phyloP scores from a whole-genome alignment of 768 basidiomycete genomes.

The Boletus sensibilis region DNA sequence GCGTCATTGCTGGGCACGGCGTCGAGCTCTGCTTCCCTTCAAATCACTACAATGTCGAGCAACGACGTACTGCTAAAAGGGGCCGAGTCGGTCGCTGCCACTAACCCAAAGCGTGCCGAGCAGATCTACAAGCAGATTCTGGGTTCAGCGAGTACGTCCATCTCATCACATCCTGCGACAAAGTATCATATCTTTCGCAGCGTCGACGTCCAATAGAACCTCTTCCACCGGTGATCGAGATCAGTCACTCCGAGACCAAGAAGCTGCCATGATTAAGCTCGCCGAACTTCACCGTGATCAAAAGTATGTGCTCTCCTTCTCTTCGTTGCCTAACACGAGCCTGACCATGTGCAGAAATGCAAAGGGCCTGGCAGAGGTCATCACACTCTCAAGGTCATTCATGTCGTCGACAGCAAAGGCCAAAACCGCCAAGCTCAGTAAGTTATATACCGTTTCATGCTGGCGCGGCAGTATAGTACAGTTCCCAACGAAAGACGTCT shows the following conservation, averaged over 20 bases:
- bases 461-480: background rate
- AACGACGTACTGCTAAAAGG: slow-evolving; percentile 35
- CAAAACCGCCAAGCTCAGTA: slow-evolving; percentile 94
- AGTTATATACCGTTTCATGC: background rate
- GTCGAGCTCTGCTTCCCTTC: background rate
- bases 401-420: slow-evolving; percentile 96
- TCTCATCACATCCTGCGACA: background rate
- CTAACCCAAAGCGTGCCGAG: slow-evolving; percentile 64
- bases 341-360: slow-evolving; percentile 59
- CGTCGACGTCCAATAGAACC: slow-evolving; percentile 35
- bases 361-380: slow-evolving; percentile 79
- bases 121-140: slow-evolving; percentile 73
- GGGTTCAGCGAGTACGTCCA: slow-evolving; percentile 34
- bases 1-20: slow-evolving; percentile 20
- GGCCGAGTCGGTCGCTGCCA: slow-evolving; percentile 47
- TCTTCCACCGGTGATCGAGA: slow-evolving; percentile 45
- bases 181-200: slow-evolving; percentile 11
- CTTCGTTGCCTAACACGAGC: background rate
- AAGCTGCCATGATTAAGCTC: slow-evolving; percentile 79
- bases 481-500: background rate
- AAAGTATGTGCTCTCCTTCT: slow-evolving; percentile 48
- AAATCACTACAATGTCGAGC: slow-evolving; percentile 22
- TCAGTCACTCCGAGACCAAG: slow-evolving; percentile 73
- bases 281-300: slow-evolving; percentile 86
- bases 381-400: slow-evolving; percentile 78